Evolutionary conservation across 257 asterid species (phyloP).

Genomic region (Lavandula angustifolia): DNA sequence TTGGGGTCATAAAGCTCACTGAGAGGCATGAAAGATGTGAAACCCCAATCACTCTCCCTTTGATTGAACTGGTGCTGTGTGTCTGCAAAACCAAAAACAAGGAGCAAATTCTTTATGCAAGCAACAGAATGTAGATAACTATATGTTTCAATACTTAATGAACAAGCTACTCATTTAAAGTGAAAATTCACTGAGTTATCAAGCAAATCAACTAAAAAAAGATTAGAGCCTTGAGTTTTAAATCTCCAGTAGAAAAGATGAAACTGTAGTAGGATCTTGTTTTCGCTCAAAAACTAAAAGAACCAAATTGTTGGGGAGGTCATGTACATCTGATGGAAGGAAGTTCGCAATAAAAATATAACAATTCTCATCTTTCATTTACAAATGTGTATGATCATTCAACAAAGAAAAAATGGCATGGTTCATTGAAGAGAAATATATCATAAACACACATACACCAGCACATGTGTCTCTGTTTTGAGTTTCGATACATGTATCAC

Average conservation of each 20-base stretch:
- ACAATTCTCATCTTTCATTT: neutral
- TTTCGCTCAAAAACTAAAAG: conserved; percentile 8
- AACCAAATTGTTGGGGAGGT: neutral
- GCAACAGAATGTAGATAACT: neutral
- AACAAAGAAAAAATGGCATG: conserved; percentile 8
- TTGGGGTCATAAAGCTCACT: conserved; percentile 66
- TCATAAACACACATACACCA: conserved; percentile 6
- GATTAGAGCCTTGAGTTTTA: conserved; percentile 7
- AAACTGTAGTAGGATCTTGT: conserved; percentile 6
- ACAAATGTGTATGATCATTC: conserved; percentile 21
- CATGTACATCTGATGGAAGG: conserved; percentile 8
- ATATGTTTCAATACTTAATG: neutral
- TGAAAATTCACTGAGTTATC: conserved; percentile 14
- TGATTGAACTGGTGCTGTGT: conserved; percentile 70
- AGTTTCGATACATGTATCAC: too few relatives aligned
- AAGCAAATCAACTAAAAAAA: neutral
- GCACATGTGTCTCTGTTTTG: neutral
- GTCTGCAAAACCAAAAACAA: conserved; percentile 42
- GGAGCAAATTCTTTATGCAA: conserved; percentile 19
- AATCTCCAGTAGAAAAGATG: conserved; percentile 7
- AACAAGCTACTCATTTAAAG: conserved; percentile 22
- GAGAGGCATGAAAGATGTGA: conserved; percentile 73
- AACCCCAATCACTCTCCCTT: conserved; percentile 80
- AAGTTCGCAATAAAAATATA: neutral
- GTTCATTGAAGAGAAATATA: conserved; percentile 10